phyloP scores from a whole-genome alignment of 306 rosid genomes.

The Hippophae gyantsensis region DNA sequence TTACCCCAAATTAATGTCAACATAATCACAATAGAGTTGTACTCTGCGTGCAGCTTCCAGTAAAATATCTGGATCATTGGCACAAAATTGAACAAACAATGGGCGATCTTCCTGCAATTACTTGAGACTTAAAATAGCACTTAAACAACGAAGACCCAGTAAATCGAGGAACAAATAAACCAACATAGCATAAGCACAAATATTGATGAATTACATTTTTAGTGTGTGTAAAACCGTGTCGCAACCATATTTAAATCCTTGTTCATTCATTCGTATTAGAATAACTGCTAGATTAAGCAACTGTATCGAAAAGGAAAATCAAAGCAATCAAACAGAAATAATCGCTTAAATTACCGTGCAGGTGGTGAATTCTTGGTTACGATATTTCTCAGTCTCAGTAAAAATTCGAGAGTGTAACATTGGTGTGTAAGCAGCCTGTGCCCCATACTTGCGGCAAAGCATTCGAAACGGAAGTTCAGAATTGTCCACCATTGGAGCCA shows the following conservation, averaged over 20 bases:
- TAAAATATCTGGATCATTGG: conserved; percentile 69
- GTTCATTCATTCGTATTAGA: neutral
- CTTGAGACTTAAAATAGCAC: neutral
- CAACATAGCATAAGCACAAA: neutral
- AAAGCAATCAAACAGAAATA: neutral
- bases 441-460: conserved; percentile 91
- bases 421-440: conserved; percentile 50
- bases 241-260: neutral
- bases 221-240: neutral
- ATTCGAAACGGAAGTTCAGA: conserved; percentile 86
- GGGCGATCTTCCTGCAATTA: conserved; percentile 67
- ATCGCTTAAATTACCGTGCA: conserved; percentile 34
- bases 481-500: conserved; percentile 96
- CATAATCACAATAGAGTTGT: conserved; percentile 75
- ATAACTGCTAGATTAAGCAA: neutral
- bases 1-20: conserved; percentile 96
- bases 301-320: too few species aligned
- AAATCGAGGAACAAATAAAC: neutral
- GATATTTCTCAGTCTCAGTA: conserved; percentile 66
- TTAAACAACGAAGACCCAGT: neutral
- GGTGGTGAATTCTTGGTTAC: conserved; percentile 78
- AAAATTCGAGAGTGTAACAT: conserved; percentile 55
- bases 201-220: too few species aligned
- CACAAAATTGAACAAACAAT: conserved; percentile 88
- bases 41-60: conserved; percentile 78